These are phyloP conservation scores for Chlorella vulgaris DNA, from an alignment of 139 green algal species.

Conservation along the genomic window DNA sequence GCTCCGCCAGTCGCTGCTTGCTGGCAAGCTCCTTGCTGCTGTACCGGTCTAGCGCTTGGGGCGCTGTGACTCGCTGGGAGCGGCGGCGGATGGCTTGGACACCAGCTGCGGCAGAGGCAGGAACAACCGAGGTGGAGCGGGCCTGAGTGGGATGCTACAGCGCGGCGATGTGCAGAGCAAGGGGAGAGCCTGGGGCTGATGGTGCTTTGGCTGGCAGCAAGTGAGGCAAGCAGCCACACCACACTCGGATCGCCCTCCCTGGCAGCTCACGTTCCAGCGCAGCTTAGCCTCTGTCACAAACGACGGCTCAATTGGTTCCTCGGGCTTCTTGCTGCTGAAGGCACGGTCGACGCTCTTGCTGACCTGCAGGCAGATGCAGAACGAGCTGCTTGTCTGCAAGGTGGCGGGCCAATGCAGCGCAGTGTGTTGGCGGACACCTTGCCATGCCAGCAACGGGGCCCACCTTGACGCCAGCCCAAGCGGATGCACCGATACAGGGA, in stretches of 20 bases:
- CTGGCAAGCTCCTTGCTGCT: slow-evolving; percentile 17
- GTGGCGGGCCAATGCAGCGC: not conserved
- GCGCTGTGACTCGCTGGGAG: not conserved
- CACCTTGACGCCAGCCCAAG: not conserved
- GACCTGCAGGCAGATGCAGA: not conserved
- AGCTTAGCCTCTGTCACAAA: slow-evolving; percentile 46
- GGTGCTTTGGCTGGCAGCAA: not conserved
- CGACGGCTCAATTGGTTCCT: slow-evolving; percentile 12
- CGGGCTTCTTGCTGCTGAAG: slow-evolving; percentile 17
- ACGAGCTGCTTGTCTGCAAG: not conserved
- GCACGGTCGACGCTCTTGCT: slow-evolving; percentile 24
- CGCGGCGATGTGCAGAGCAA: not conserved
- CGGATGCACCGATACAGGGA: not conserved
- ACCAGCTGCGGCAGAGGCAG: not conserved
- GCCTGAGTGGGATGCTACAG: no score
- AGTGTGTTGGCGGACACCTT: not conserved
- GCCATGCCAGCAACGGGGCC: no score
- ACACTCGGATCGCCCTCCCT: not conserved
- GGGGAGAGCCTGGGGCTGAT: not conserved
- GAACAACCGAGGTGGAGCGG: not conserved
- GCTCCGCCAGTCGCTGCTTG: slow-evolving; percentile 17
- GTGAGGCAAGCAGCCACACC: not conserved
- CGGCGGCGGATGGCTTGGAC: not conserved
- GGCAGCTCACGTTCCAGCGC: slow-evolving; percentile 33
- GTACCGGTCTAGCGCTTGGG: slow-evolving; percentile 22